Conservation (phyloP, 2,329 filamentous ascomycete genomes). For the Exserohilum rostratum region DNA sequence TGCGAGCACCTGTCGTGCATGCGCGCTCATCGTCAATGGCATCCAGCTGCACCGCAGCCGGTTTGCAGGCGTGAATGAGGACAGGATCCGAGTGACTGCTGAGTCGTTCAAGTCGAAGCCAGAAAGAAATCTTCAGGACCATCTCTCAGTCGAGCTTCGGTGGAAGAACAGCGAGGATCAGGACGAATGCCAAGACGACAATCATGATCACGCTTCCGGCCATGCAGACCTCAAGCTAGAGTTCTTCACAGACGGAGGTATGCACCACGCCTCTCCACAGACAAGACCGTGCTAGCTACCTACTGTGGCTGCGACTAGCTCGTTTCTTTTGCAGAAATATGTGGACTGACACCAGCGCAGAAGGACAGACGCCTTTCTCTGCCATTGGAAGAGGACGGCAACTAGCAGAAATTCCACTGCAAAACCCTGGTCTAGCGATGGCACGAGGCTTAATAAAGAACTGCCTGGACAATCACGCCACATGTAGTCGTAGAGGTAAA, state of each 20-base stretch:
- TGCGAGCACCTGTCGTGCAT: conserved; percentile 39
- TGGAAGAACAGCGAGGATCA: conserved; percentile 32
- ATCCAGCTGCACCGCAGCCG: conserved; percentile 41
- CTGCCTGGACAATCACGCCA: conserved; percentile 40
- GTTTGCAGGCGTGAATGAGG: conserved; percentile 34
- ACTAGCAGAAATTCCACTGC: conserved; percentile 38
- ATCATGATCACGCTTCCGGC: conserved; percentile 26
- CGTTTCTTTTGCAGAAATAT: conserved; percentile 1
- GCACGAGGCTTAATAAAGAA: conserved; percentile 36
- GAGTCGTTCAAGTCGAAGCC: conserved; percentile 30
- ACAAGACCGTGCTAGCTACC: neutral
- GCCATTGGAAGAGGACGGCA: conserved; percentile 43
- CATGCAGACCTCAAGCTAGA: conserved; percentile 46
- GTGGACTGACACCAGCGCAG: conserved; percentile 29
- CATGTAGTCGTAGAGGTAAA: conserved; percentile 31
- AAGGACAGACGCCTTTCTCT: conserved; percentile 43
- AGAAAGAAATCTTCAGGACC: conserved; percentile 31
- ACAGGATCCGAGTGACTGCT: conserved; percentile 34
- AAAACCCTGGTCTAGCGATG: conserved; percentile 35
- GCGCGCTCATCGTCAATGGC: conserved; percentile 42
- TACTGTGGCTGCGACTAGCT: conserved; percentile 1
- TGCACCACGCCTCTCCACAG: conserved; percentile 1
- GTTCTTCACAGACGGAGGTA: conserved; percentile 47
- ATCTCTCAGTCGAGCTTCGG: conserved; percentile 44
- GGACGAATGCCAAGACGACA: conserved; percentile 26